Evolutionary conservation across 179 eudicot genomes (phyloP).

Genomic region (Beta lomatogona): DNA sequence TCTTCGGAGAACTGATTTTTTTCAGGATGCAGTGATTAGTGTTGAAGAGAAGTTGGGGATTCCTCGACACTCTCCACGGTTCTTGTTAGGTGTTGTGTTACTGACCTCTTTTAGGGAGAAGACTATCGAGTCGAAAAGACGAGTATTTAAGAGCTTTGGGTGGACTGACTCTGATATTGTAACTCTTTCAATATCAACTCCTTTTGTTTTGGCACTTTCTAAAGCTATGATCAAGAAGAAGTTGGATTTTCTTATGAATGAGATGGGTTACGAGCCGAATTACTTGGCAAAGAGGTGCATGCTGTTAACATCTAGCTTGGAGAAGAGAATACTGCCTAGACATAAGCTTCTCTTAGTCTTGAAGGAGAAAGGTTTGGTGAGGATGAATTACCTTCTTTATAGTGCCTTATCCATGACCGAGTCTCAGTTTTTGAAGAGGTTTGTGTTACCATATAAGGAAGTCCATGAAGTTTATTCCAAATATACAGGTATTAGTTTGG

Average conservation of each 20-base stretch:
- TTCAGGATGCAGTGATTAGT: conserved; percentile 6
- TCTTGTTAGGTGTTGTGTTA: conserved; percentile 24
- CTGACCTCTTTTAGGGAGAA: not conserved
- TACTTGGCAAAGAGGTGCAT: conserved; percentile 11
- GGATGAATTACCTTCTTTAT: conserved; percentile 4
- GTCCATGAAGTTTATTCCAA: conserved; percentile 22
- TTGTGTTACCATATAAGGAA: conserved; percentile 31
- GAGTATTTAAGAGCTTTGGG: conserved; percentile 41
- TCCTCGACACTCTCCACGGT: conserved; percentile 13
- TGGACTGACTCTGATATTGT: conserved; percentile 35
- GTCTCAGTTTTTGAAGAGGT: conserved; percentile 21
- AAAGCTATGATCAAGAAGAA: conserved; percentile 24
- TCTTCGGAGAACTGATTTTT: not conserved
- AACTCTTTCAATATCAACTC: conserved; percentile 16
- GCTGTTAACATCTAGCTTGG: conserved; percentile 30
- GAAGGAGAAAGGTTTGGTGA: conserved; percentile 27
- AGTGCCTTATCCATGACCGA: not conserved
- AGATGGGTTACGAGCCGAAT: conserved; percentile 33
- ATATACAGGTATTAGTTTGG: not conserved
- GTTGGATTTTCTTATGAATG: conserved; percentile 37
- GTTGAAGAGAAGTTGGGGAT: conserved; percentile 35
- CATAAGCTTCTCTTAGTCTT: conserved; percentile 18
- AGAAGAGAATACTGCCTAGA: conserved; percentile 39
- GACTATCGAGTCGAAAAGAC: conserved; percentile 24
- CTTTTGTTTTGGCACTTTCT: conserved; percentile 19